Conservation (phyloP, 768 basidiomycete species). For the Lyophyllum atratum region DNA sequence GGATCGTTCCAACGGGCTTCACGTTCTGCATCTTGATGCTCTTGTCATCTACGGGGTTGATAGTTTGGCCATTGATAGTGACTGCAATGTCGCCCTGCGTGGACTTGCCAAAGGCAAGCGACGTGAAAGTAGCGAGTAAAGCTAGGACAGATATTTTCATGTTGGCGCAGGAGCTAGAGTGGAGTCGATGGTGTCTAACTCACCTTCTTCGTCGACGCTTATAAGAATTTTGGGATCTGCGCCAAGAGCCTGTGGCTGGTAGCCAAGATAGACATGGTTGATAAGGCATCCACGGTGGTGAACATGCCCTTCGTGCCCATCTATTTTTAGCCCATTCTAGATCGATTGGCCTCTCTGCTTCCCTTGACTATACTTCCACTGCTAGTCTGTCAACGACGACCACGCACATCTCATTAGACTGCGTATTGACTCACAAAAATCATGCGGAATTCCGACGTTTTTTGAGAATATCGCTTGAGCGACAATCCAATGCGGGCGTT, state of each 20-base stretch:
- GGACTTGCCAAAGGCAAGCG: background rate
- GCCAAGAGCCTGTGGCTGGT: background rate
- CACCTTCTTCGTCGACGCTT: background rate
- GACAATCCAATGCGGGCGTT: too few species aligned
- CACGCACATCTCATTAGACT: background rate
- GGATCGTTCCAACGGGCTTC: background rate
- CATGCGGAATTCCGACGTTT: too few species aligned
- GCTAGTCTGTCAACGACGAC: background rate
- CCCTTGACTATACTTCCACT: background rate
- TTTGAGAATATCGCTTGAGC: too few species aligned
- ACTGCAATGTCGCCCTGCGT: conserved; percentile 3
- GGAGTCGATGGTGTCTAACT: background rate
- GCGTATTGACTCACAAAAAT: too few species aligned
- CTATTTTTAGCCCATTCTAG: background rate
- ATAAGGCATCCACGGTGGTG: too few species aligned
- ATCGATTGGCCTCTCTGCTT: background rate
- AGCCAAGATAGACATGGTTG: background rate
- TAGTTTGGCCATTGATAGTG: conserved; percentile 2
- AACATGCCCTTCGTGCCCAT: too few species aligned
- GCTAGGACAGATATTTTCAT: background rate
- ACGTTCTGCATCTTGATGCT: conserved; percentile 1
- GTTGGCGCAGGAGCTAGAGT: background rate
- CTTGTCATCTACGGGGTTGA: background rate
- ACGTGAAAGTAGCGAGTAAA: background rate
- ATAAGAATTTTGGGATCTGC: background rate